These are phyloP conservation scores for Olyra latifolia DNA, from an alignment of 176 grass and related monocot species.

Conservation along the genomic window DNA sequence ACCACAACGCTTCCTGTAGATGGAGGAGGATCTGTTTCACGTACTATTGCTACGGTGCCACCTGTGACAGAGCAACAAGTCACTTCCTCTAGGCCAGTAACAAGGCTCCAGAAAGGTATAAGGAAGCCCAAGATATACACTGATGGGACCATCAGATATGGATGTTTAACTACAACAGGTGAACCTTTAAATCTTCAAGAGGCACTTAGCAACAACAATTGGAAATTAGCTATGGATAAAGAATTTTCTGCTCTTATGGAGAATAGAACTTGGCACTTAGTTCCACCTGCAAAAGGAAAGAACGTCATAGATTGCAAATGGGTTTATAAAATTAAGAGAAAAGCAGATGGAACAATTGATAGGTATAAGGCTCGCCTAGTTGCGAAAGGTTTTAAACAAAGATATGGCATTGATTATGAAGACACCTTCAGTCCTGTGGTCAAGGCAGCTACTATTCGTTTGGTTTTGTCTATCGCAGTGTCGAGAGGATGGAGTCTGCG, in stretches of 20 bases:
- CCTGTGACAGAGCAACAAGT: background rate
- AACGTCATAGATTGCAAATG: background rate
- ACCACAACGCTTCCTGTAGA: background rate
- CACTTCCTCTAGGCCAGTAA: background rate
- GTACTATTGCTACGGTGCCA: too few species aligned
- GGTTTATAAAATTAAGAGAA: background rate
- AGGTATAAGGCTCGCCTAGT: too few species aligned
- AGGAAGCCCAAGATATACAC: background rate
- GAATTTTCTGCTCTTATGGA: background rate
- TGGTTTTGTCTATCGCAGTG: background rate
- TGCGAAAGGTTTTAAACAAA: background rate
- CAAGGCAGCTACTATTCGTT: background rate
- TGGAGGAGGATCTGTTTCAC: background rate
- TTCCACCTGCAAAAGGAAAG: background rate
- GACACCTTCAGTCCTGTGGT: conserved; percentile 3
- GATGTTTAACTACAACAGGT: background rate
- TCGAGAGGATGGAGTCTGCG: background rate
- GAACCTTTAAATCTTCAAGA: background rate
- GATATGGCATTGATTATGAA: background rate
- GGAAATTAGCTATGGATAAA: background rate
- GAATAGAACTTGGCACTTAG: background rate
- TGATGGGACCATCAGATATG: background rate
- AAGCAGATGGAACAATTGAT: background rate
- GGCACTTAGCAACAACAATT: background rate
- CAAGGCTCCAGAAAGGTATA: background rate